Evolutionary conservation across 768 basidiomycete species (phyloP).

Genomic region (Phanerochaete carnosa): DNA sequence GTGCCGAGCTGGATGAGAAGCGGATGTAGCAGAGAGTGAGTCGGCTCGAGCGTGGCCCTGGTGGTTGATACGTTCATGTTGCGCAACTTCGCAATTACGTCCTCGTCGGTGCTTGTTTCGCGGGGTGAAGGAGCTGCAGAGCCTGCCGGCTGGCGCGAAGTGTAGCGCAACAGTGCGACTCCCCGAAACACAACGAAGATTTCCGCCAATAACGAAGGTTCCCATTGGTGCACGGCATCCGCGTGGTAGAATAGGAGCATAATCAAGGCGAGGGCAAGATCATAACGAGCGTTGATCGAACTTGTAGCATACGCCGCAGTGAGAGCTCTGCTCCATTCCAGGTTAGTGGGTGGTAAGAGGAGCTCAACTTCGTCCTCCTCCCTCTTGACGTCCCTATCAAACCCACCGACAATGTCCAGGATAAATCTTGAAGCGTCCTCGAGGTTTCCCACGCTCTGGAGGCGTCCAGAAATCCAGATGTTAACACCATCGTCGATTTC

Average conservation of each 20-base stretch:
- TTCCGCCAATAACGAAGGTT: constrained; percentile 62
- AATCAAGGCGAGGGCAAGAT: constrained; percentile 63
- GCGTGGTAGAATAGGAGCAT: constrained; percentile 69
- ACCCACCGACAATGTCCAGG: constrained; percentile 69
- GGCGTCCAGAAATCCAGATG: constrained; percentile 57
- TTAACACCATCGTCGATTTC: constrained; percentile 56
- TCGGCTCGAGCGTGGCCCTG: constrained; percentile 41
- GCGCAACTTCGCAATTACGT: constrained; percentile 59
- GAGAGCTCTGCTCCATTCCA: constrained; percentile 61
- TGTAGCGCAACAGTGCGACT: constrained; percentile 63
- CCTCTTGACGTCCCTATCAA: constrained; percentile 65
- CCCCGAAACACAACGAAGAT: constrained; percentile 81
- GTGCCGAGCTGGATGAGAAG: constrained; percentile 53
- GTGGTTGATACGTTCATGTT: constrained; percentile 59
- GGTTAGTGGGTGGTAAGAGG: constrained; percentile 48
- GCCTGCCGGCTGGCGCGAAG: constrained; percentile 56
- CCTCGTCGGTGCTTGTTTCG: constrained; percentile 49
- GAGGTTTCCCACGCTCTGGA: constrained; percentile 55
- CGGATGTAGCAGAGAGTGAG: constrained; percentile 60
- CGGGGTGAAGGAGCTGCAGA: constrained; percentile 28
- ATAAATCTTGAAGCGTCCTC: constrained; percentile 52
- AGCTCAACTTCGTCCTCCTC: constrained; percentile 71
- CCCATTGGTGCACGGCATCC: constrained; percentile 60
- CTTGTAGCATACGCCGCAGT: constrained; percentile 60
- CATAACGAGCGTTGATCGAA: constrained; percentile 71